Evolutionary conservation across 768 basidiomycete genomes (phyloP).

Genomic region (Pholiota molesta): DNA sequence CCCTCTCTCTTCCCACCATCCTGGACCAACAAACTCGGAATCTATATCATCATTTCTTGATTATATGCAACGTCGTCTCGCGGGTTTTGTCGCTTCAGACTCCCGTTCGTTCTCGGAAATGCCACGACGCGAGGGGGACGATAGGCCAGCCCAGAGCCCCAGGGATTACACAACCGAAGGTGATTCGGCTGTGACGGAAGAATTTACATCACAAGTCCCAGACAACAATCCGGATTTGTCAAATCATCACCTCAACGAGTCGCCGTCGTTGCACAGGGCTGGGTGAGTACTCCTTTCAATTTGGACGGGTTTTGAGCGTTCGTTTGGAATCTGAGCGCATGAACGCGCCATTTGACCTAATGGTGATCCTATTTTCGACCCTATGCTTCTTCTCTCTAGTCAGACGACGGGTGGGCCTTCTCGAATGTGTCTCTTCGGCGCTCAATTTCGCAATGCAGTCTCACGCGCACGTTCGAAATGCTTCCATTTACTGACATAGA

Average conservation of each 20-base stretch:
- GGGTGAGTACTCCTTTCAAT: conserved; percentile 45
- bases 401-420: conserved; percentile 17
- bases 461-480: conserved; percentile 22
- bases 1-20: background rate
- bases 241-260: conserved; percentile 16
- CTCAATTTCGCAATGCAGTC: conserved; percentile 15
- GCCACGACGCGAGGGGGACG: background rate
- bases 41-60: conserved; percentile 25
- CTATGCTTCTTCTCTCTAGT: conserved; percentile 15
- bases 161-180: conserved; percentile 8
- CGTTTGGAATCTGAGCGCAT: background rate
- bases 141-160: background rate
- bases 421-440: conserved; percentile 17
- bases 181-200: conserved; percentile 1
- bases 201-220: background rate
- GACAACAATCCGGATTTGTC: conserved; percentile 1
- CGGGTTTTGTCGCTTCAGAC: conserved; percentile 25
- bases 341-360: conserved; percentile 33
- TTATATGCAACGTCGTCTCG: conserved; percentile 33
- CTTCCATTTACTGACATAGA: conserved; percentile 14
- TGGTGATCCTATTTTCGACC: conserved; percentile 15
- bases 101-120: conserved; percentile 6
- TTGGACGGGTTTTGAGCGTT: conserved; percentile 5
- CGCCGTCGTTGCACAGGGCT: conserved; percentile 48
- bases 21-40: conserved; percentile 5